These are phyloP conservation scores for Imleria badia DNA, from an alignment of 768 basidiomycete genomes.

Conservation along the genomic window DNA sequence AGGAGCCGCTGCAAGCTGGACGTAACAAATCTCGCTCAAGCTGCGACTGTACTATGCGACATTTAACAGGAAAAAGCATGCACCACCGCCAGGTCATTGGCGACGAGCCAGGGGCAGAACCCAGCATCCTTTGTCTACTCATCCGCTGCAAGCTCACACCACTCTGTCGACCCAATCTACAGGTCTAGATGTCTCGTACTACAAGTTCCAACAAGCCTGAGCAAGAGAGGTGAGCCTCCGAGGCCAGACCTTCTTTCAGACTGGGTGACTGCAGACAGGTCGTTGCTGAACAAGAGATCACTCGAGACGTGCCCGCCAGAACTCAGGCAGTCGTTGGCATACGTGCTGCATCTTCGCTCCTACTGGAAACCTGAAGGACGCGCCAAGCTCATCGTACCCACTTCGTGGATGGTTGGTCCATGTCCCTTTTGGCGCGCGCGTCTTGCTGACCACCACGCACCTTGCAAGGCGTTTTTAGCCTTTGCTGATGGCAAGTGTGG, in stretches of 20 bases:
- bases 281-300: conserved; percentile 6
- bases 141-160: background rate
- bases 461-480: conserved; percentile 11
- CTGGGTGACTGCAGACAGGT: conserved; percentile 7
- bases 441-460: background rate
- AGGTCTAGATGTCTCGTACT: conserved; percentile 3
- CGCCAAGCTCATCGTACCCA: conserved; percentile 20
- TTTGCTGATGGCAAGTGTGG: conserved; percentile 1
- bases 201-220: background rate
- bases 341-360: conserved; percentile 24
- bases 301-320: conserved; percentile 16
- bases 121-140: background rate
- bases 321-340: conserved; percentile 18
- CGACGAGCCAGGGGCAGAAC: background rate
- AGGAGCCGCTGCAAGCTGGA: conserved; percentile 5
- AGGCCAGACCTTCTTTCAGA: background rate
- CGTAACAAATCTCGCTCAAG: conserved; percentile 9
- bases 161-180: background rate
- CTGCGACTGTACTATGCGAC: background rate
- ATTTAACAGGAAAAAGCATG: background rate
- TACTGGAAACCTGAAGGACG: conserved; percentile 18
- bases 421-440: background rate
- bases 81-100: background rate
- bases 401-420: conserved; percentile 27
- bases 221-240: conserved; percentile 9